These are phyloP conservation scores for Chaetomium strumarium DNA, from an alignment of 2,329 filamentous ascomycete species.

Conservation along the genomic window DNA sequence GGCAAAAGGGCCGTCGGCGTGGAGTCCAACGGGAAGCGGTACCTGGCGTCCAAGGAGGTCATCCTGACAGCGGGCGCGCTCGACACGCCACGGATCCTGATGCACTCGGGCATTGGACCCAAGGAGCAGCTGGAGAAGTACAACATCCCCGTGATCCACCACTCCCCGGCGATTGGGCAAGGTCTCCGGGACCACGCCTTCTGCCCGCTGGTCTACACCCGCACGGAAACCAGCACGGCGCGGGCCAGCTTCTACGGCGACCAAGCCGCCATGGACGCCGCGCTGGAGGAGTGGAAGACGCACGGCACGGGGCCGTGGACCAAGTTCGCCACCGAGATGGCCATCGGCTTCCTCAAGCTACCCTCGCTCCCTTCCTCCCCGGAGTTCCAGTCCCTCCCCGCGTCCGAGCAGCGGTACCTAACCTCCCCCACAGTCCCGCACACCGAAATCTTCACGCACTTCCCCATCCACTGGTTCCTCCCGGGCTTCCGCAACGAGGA, in stretches of 20 bases:
- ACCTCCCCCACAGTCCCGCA: conserved; percentile 47
- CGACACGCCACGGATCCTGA: conserved; percentile 38
- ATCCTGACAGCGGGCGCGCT: conserved; percentile 39
- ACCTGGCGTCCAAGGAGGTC: conserved; percentile 36
- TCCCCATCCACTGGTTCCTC: conserved; percentile 38
- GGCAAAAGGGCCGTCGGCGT: conserved; percentile 14
- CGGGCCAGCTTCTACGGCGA: conserved; percentile 42
- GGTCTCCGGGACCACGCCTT: conserved; percentile 38
- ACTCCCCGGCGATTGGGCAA: conserved; percentile 35
- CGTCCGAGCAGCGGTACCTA: conserved; percentile 39
- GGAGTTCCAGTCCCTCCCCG: conserved; percentile 47
- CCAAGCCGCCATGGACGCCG: conserved; percentile 36
- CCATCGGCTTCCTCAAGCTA: conserved; percentile 41
- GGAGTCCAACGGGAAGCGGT: conserved; percentile 15
- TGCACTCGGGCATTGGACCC: conserved; percentile 41
- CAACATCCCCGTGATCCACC: conserved; percentile 32
- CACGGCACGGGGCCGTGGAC: conserved; percentile 38
- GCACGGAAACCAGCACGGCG: conserved; percentile 36
- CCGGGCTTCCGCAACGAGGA: conserved; percentile 33
- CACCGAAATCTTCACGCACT: conserved; percentile 48
- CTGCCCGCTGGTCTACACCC: conserved; percentile 33
- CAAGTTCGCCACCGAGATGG: conserved; percentile 34
- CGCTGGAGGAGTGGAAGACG: conserved; percentile 42
- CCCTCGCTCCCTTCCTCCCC: conserved; percentile 33
- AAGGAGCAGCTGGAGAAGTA: conserved; percentile 30